Conservation (phyloP, 2,329 filamentous ascomycete genomes). For the Penicillium sp. region DNA sequence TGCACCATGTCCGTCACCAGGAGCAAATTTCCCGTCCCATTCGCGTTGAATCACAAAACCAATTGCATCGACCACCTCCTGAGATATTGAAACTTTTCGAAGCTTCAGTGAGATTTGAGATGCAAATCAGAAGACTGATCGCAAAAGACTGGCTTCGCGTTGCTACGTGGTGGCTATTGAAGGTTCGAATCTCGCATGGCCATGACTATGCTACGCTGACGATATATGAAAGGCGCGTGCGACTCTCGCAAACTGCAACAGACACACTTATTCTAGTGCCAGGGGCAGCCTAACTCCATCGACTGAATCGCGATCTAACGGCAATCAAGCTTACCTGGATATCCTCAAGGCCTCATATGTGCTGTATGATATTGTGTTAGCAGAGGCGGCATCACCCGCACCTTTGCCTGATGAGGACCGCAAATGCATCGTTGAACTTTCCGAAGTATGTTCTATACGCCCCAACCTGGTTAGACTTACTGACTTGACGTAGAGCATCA, state of each 20-base stretch:
- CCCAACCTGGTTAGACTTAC: neutral
- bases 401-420: conserved; percentile 31
- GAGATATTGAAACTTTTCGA: conserved; percentile 22
- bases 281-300: conserved; percentile 29
- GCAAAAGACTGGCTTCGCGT: conserved; percentile 33
- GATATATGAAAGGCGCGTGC: conserved; percentile 22
- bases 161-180: conserved; percentile 35
- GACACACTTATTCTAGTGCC: conserved; percentile 17
- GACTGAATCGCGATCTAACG: conserved; percentile 18
- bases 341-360: conserved; percentile 35
- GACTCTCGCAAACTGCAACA: conserved; percentile 25
- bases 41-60: conserved; percentile 28
- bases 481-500: conserved; percentile 24
- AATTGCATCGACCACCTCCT: conserved; percentile 25
- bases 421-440: conserved; percentile 33
- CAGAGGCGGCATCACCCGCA: conserved; percentile 20
- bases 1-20: conserved; percentile 24
- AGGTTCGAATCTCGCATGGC: neutral
- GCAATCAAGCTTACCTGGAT: conserved; percentile 34
- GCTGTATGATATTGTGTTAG: conserved; percentile 33
- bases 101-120: conserved; percentile 19
- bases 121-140: conserved; percentile 24
- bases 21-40: conserved; percentile 29
- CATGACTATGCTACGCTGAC: neutral
- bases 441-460: conserved; percentile 23